Evolutionary conservation across 23 red algal species (phyloP).

Genomic region (Cyanidioschyzon merolae): DNA sequence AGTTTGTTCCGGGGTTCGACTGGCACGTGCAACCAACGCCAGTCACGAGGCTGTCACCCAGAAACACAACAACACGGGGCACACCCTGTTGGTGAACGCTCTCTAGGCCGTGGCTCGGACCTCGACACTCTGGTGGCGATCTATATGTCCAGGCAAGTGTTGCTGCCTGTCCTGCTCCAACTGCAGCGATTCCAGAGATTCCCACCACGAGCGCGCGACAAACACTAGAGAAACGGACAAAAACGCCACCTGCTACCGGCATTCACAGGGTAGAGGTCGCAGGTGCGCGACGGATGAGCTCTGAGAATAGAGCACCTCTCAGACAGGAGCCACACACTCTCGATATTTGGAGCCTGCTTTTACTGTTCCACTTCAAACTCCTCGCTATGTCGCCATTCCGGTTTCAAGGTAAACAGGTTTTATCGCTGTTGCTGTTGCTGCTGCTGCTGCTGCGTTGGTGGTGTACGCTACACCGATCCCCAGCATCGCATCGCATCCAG

Average conservation of each 20-base stretch:
- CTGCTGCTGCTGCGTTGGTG: too few relatives aligned
- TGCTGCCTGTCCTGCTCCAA: slow-evolving; percentile 35
- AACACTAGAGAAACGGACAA: not conserved
- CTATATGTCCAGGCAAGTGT: slow-evolving; percentile 52
- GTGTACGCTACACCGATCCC: too few relatives aligned
- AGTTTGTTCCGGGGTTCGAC: slow-evolving; percentile 27
- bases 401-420: too few relatives aligned
- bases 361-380: too few relatives aligned
- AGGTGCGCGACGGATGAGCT: too few relatives aligned
- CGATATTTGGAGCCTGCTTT: too few relatives aligned
- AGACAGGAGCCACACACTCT: too few relatives aligned
- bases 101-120: slow-evolving; percentile 45
- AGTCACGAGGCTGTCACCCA: slow-evolving; percentile 65
- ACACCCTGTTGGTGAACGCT: not conserved
- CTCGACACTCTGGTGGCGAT: slow-evolving; percentile 55
- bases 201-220: slow-evolving; percentile 17
- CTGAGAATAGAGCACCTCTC: too few relatives aligned
- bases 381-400: too few relatives aligned
- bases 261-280: too few relatives aligned
- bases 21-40: slow-evolving; percentile 60
- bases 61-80: slow-evolving; percentile 42
- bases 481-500: too few relatives aligned
- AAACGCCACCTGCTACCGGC: not conserved
- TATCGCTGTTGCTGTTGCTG: too few relatives aligned
- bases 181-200: slow-evolving; percentile 41